Conservation (phyloP, 208 protist genomes). For the Trypanosoma brucei region DNA sequence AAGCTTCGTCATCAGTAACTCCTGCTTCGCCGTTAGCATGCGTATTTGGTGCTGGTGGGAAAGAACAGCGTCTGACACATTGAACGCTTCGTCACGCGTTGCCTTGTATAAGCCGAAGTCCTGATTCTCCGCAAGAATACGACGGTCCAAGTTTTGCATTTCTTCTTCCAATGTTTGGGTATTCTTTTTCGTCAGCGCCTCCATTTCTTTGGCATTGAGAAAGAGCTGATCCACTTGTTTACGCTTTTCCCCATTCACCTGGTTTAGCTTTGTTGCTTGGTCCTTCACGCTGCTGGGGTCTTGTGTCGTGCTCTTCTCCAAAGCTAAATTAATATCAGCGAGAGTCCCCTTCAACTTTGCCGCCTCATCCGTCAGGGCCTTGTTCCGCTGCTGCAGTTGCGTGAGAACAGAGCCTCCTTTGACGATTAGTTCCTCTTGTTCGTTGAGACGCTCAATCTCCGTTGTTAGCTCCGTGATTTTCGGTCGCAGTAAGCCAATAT, state of each 20-base stretch:
- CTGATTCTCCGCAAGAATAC: constrained; percentile 71
- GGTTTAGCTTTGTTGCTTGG: constrained; percentile 55
- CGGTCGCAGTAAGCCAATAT: constrained; percentile 81
- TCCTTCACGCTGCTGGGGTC: constrained; percentile 70
- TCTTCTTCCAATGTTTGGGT: constrained; percentile 65
- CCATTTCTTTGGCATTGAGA: constrained; percentile 69
- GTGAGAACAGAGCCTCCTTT: constrained; percentile 68
- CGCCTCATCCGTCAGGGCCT: constrained; percentile 69
- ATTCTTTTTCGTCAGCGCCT: constrained; percentile 62
- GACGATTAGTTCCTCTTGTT: constrained; percentile 81
- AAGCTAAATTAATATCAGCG: constrained; percentile 78
- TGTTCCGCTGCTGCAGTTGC: constrained; percentile 77
- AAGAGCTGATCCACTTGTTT: constrained; percentile 84
- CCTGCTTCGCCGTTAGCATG: constrained; percentile 78
- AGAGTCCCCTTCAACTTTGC: constrained; percentile 67
- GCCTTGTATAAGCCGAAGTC: constrained; percentile 72
- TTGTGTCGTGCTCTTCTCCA: constrained; percentile 60
- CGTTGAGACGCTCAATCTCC: constrained; percentile 81
- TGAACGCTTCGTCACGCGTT: constrained; percentile 66
- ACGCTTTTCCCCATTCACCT: constrained; percentile 57
- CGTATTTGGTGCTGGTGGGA: constrained; percentile 75
- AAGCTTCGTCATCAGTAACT: constrained; percentile 72
- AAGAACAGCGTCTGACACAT: constrained; percentile 73
- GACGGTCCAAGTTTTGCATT: constrained; percentile 69
- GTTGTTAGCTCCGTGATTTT: constrained; percentile 84